Evolutionary conservation across 1,139 yeast species (phyloP), one percentile per base, ranked within the genome.

Genomic region (Meyerozyma guilliermondii): DNA sequence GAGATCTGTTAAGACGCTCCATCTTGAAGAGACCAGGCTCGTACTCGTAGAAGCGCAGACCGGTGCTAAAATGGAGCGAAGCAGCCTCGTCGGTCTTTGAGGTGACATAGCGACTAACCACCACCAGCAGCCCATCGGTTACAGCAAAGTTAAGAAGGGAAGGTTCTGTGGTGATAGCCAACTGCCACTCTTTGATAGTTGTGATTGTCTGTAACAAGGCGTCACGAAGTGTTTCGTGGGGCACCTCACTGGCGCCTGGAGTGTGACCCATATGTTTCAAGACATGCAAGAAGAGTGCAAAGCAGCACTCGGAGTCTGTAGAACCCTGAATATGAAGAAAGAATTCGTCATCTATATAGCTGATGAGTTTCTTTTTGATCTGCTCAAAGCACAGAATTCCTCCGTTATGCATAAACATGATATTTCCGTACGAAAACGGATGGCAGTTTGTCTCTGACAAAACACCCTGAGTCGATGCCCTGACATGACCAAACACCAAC

Each of bases 401-500:
- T 24, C 98, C 98, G 64, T 92, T 92, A 64, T 92, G 98, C 98
- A 92, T 92, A 62, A 92, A 92, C 86, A 92, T 87, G 40, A 91
- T 68, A 41, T 81, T 81, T 46, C 92, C 94, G 59, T 78, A 89
- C 3, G 87, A 82, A 63, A 91, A 86, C 0, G 98, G 98, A 60
- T 92, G 98, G 64, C 98, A 92, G 65, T 92, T 92, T 1, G 96
- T 89, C 59, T 92, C 98, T 5, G 95, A 78, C 27, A 92, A 67
- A 1, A 87, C 95, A 31, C 98, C 98, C 48, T 95, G 89, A 0
- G 98, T 92, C 1, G 96, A 87, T 0, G 98, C 98, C 44, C 98
- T 65, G 2, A 92, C 98, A 62, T 92, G 98, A 2, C 95, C 98
- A 68, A 92, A 92, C 4, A 92, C 91, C 41, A 91, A 66, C 40